These are phyloP conservation scores for Xylariaceae sp. DNA, from an alignment of 2,329 filamentous ascomycete species.

Conservation along the genomic window DNA sequence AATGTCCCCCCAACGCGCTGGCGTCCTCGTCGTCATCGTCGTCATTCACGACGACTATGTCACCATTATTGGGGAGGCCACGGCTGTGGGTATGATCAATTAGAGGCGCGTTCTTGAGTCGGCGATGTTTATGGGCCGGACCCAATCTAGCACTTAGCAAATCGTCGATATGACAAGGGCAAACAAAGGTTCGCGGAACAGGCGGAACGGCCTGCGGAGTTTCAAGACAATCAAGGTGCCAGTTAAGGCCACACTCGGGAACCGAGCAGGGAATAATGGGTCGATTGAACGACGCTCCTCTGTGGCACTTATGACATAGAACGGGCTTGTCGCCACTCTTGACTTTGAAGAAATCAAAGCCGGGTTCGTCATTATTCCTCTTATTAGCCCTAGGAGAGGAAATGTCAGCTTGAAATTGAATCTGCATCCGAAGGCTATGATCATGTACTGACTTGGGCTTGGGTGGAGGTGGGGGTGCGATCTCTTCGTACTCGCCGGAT, in stretches of 20 bases:
- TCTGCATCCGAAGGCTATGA: background rate
- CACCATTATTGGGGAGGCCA: constrained; percentile 64
- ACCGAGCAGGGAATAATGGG: constrained; percentile 78
- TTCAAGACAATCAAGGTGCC: constrained; percentile 90
- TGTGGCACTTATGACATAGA: constrained; percentile 71
- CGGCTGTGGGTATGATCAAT: constrained; percentile 53
- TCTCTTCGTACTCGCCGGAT: constrained; percentile 76
- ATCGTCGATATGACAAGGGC: constrained; percentile 79
- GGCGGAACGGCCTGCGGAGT: constrained; percentile 78
- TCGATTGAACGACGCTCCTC: constrained; percentile 55
- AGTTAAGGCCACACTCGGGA: constrained; percentile 61
- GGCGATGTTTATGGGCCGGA: constrained; percentile 57
- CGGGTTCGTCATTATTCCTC: constrained; percentile 52
- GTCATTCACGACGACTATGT: constrained; percentile 63
- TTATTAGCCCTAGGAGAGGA: constrained; percentile 39
- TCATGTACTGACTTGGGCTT: constrained; percentile 51
- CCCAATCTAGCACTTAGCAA: constrained; percentile 54
- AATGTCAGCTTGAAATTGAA: constrained; percentile 28
- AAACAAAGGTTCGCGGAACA: constrained; percentile 73
- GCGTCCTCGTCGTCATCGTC: constrained; percentile 50
- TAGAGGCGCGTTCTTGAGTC: constrained; percentile 48
- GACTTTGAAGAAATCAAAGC: constrained; percentile 60
- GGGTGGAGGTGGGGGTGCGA: constrained; percentile 33
- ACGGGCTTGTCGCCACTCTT: constrained; percentile 68
- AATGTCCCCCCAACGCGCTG: constrained; percentile 47